Conservation (phyloP, 805 yeast genomes). For the Saturnispora zaruensis region DNA sequence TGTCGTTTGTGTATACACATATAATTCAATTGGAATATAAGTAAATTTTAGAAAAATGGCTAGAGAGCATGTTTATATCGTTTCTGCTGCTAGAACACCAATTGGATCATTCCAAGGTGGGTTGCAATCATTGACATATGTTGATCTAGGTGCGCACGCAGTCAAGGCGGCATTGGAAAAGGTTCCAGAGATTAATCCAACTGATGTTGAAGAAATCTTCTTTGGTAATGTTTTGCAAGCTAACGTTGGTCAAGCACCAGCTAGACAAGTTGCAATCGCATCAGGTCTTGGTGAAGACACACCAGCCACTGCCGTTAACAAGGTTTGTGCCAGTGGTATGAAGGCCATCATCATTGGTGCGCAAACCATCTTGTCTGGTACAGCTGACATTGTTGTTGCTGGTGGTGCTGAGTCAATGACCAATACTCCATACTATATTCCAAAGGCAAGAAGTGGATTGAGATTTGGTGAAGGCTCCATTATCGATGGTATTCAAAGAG, state of each 20-base stretch:
- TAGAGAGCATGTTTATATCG: slow-evolving; percentile 64
- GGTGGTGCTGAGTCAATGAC: slow-evolving; percentile 99
- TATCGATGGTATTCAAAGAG: slow-evolving; percentile 86
- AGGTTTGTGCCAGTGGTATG: slow-evolving; percentile 96
- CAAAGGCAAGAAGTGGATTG: slow-evolving; percentile 78
- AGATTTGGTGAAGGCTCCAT: slow-evolving; percentile 76
- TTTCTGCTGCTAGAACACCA: slow-evolving; percentile 89
- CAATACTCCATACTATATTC: slow-evolving; percentile 87
- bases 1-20: not conserved
- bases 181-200: slow-evolving; percentile 72
- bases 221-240: slow-evolving; percentile 93
- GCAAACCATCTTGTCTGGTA: slow-evolving; percentile 80
- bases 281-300: slow-evolving; percentile 78
- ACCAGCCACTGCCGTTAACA: slow-evolving; percentile 86
- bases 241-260: slow-evolving; percentile 94
- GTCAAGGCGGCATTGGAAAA: slow-evolving; percentile 80
- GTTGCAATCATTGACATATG: slow-evolving; percentile 63
- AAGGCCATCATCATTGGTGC: slow-evolving; percentile 87
- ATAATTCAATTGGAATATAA: not conserved
- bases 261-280: slow-evolving; percentile 90
- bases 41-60: slow-evolving; percentile 16
- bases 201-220: slow-evolving; percentile 77
- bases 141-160: slow-evolving; percentile 88
- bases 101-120: slow-evolving; percentile 90
- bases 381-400: slow-evolving; percentile 86